Evolutionary conservation across 768 basidiomycete genomes (phyloP), one percentile per base, ranked within the genome.

Genomic region (Boletellus sp.): DNA sequence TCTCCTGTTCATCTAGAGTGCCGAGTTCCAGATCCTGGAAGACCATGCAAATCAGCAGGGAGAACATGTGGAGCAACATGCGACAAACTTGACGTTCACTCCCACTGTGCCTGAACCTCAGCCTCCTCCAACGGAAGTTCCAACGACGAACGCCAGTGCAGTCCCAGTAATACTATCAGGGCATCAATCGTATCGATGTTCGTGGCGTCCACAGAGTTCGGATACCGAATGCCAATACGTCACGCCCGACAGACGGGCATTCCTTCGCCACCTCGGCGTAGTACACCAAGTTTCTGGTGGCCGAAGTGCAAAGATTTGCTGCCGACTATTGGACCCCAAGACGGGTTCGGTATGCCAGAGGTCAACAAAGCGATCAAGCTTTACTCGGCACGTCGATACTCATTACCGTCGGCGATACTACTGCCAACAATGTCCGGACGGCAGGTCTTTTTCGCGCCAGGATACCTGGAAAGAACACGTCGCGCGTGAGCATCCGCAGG

Each of bases 391-490:
- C 13, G 42, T 45, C 0, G 57, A 58, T 6, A 56, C 32, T 1
- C 63, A 67, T 33, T 59, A 59, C 16, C 43, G n/a, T 1, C 4
- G 46, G 12, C 63, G 59, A 23, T 45, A 46, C 39, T 11, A 24
- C 3, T 64, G 65, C 35, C 40, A 20, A 7, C 4, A 45, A 12
- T 64, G 65, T 42, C 28, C n/a, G 1, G 1, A 7, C 10, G 50
- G 17, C 1, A 62, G 39, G 20, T 36, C 50, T 9, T 64, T 65
- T 45, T 65, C 62, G 10, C 65, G 63, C 3, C 20, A 35, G 39
- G 63, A 67, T 34, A 64, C 26, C 45, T 38, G 47, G 44, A 44
- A 3, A 1, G 17, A 31, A 2, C 65, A 64, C n/a, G 13, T 65
- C 11, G 47, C 4, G 24, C 22, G 6, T 6, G 34, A 48, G n/a